These are phyloP conservation scores for Calycina marina DNA, from an alignment of 2,329 filamentous ascomycete species.

Conservation along the genomic window DNA sequence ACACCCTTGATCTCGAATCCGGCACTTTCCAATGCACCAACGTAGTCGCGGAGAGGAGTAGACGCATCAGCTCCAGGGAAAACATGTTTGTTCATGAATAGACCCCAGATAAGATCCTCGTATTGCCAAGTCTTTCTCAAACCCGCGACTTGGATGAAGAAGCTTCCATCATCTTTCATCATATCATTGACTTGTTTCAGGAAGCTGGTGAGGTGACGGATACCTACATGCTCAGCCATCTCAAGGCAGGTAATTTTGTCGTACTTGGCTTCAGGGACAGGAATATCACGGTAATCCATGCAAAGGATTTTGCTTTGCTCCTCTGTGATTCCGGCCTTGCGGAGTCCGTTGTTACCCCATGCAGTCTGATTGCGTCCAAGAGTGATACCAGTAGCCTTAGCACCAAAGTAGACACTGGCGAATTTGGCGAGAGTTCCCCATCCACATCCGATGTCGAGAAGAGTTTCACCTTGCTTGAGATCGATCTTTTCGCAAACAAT, in stretches of 20 bases:
- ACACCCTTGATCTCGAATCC: constrained; percentile 84
- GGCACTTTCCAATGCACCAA: constrained; percentile 71
- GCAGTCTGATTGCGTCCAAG: constrained; percentile 92
- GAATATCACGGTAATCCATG: constrained; percentile 94
- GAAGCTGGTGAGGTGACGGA: constrained; percentile 73
- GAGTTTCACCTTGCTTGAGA: constrained; percentile 61
- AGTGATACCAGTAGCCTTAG: constrained; percentile 72
- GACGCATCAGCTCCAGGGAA: constrained; percentile 96
- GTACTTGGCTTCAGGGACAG: constrained; percentile 62
- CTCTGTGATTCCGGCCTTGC: constrained; percentile 67
- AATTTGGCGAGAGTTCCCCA: constrained; percentile 96
- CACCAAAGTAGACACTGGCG: constrained; percentile 82
- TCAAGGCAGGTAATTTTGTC: constrained; percentile 95
- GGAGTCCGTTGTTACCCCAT: constrained; percentile 86
- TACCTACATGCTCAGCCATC: constrained; percentile 97
- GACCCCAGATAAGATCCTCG: constrained; percentile 92
- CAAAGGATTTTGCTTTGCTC: constrained; percentile 85
- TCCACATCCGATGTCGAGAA: constrained; percentile 93
- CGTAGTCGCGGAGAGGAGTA: constrained; percentile 77
- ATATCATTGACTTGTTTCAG: constrained; percentile 81
- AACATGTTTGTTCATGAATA: constrained; percentile 99
- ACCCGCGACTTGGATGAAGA: constrained; percentile 93
- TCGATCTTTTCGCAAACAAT: constrained; percentile 93
- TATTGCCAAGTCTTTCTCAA: constrained; percentile 94
- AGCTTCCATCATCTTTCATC: constrained; percentile 90